These are phyloP conservation scores for Plasmodiophora brassicae DNA, from an alignment of 208 protist species.

Conservation along the genomic window DNA sequence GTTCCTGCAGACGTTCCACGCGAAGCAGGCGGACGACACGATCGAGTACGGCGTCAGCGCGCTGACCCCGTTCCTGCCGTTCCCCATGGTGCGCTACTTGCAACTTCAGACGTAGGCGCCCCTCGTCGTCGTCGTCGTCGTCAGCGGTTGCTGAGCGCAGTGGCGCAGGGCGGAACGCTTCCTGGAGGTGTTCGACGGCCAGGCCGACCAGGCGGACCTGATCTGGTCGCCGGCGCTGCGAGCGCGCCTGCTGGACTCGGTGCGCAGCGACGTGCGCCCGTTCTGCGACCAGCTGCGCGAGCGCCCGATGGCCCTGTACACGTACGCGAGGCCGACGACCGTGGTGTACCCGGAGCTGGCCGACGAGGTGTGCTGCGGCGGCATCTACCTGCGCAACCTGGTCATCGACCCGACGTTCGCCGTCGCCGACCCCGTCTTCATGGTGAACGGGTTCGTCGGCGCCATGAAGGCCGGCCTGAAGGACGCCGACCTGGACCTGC, in stretches of 20 bases:
- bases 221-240: not conserved
- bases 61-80: not conserved
- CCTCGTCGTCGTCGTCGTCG: not conserved
- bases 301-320: not conserved
- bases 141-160: too few species aligned
- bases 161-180: not conserved
- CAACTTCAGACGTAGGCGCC: not conserved
- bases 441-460: not conserved
- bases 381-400: not conserved
- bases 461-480: not conserved
- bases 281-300: not conserved
- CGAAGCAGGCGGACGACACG: not conserved
- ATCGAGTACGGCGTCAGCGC: not conserved
- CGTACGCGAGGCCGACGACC: not conserved
- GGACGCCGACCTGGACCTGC: not conserved
- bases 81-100: constrained; percentile 4
- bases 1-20: not conserved
- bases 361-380: constrained; percentile 21
- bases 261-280: not conserved
- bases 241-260: not conserved
- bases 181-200: not conserved
- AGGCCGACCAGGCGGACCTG: constrained; percentile 13
- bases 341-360: not conserved
- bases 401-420: not conserved
- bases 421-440: not conserved